Evolutionary conservation across 192 early-diverging fungal genomes (phyloP).

Genomic region (Geranomyces michiganensis): DNA sequence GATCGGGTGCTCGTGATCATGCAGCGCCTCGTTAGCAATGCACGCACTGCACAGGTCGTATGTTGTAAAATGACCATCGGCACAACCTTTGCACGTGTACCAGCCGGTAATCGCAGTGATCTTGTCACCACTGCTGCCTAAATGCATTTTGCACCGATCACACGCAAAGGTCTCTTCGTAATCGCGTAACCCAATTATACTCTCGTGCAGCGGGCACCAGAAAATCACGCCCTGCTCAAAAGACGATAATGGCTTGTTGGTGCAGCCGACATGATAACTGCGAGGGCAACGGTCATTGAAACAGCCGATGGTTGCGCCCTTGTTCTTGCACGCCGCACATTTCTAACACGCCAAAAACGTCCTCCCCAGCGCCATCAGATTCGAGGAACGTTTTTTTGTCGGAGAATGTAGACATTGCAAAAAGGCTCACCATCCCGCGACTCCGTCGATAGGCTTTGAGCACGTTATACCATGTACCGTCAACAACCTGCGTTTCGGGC

Average conservation of each 20-base stretch:
- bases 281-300: slow-evolving; percentile 81
- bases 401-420: too few relatives aligned
- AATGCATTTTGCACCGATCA: slow-evolving; percentile 57
- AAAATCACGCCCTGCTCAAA: slow-evolving; percentile 83
- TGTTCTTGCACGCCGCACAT: slow-evolving; percentile 74
- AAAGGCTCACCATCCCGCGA: slow-evolving; percentile 69
- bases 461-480: slow-evolving; percentile 85
- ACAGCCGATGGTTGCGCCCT: slow-evolving; percentile 83
- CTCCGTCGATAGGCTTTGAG: slow-evolving; percentile 72
- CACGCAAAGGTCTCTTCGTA: slow-evolving; percentile 75
- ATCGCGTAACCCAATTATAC: slow-evolving; percentile 47
- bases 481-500: slow-evolving; percentile 77
- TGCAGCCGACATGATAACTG: slow-evolving; percentile 83
- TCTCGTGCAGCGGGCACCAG: slow-evolving; percentile 84
- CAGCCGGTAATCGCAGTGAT: background rate
- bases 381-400: slow-evolving; percentile 15
- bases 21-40: slow-evolving; percentile 42
- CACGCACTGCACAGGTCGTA: slow-evolving; percentile 68
- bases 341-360: slow-evolving; percentile 44
- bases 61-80: slow-evolving; percentile 63
- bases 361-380: background rate
- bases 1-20: slow-evolving; percentile 52
- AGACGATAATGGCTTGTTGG: slow-evolving; percentile 65
- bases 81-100: slow-evolving; percentile 52
- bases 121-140: background rate